Evolutionary conservation across 2,329 filamentous ascomycete genomes (phyloP), one percentile per base, ranked within the genome.

Genomic region (Colletotrichum nymphaeae): DNA sequence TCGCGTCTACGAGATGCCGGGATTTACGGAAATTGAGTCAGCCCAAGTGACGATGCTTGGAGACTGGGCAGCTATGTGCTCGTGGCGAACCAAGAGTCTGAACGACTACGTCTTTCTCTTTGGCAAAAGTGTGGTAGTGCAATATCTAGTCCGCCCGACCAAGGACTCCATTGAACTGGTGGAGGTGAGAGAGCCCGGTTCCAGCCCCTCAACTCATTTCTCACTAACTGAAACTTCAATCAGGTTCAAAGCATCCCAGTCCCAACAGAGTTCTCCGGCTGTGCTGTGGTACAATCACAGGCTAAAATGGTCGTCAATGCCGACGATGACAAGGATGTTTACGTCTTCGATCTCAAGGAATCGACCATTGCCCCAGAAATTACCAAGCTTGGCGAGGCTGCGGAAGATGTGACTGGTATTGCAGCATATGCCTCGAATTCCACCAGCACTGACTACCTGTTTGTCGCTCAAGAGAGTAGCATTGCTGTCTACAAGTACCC

Each of bases 41-140:
- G 81, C 82, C 4, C 74, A 79, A 49, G 78, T 80, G 12, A 82
- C 78, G 28, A 78, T 82, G 1, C 77, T 86, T 16, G 86, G 86
- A 0, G 86, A 87, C 74, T 87, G 86, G 84, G 86, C 85, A 16
- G 82, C 85, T 1, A 75, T 87, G 5, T 88, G 86, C 75, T 78
- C 80, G 11, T 87, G 84, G 85, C 84, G 80, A 74, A 85, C 82
- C 65, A 76, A 76, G 22, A 84, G 81, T 22, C 82, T 81, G 2
- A 83, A 85, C 55, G 79, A 84, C 42, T 87, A 87, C 69, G 63
- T 87, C 4, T 87, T 82, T 73, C 75, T 87, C 12, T 86, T 87
- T 68, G 85, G 85, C 5, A 87, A 87, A 76, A 78, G 75, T 0
- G 76, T 83, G 52, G 82, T 78, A 1, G 78, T 83, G 12, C 81